phyloP scores from a whole-genome alignment of 2,329 filamentous ascomycete species.

The Phialophora verrucosa region DNA sequence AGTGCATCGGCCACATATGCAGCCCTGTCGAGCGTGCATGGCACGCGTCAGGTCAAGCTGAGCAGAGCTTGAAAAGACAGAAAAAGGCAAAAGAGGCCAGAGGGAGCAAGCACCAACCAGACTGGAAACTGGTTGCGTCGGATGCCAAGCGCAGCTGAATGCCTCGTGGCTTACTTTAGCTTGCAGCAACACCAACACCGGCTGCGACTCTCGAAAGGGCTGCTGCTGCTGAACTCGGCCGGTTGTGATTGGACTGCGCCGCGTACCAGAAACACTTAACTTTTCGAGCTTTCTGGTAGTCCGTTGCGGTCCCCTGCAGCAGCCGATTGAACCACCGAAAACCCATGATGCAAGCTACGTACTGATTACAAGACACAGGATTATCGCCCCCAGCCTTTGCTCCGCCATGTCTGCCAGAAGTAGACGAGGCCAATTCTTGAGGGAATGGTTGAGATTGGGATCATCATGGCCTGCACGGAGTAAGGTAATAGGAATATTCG shows the following conservation, averaged over 20 bases:
- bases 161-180: conserved; percentile 20
- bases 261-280: conserved; percentile 1
- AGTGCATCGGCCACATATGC: conserved; percentile 26
- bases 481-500: not conserved
- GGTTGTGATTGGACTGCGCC: not conserved
- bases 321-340: conserved; percentile 26
- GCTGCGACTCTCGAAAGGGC: conserved; percentile 27
- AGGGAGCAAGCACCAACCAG: not conserved
- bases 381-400: not conserved
- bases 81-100: not conserved
- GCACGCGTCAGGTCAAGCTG: conserved; percentile 1
- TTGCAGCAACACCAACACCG: not conserved
- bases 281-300: conserved; percentile 11
- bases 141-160: conserved; percentile 34
- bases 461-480: not conserved
- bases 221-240: conserved; percentile 15
- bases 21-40: conserved; percentile 30
- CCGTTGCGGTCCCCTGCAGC: conserved; percentile 27
- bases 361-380: not conserved
- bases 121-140: conserved; percentile 10
- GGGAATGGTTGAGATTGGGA: not conserved
- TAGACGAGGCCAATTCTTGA: not conserved
- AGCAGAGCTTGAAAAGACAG: not conserved
- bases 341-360: not conserved
- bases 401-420: not conserved